A percentile compares a stretch with the other conserved stretches of the same genome.
Conservation (phyloP, 768 basidiomycete species). For the Antrodiella citrinella region DNA sequence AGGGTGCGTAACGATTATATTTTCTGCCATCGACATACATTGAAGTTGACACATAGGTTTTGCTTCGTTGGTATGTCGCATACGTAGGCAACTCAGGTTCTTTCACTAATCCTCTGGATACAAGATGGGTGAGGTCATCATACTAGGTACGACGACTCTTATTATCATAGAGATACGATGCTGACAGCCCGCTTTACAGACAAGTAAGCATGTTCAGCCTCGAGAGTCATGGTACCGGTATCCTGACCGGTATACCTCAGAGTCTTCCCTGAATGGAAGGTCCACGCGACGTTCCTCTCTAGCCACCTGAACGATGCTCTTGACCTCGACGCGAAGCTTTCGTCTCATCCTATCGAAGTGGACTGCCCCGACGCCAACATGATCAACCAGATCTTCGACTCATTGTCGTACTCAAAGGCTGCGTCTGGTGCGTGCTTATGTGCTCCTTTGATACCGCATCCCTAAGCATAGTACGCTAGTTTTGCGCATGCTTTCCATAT, state of each 20-base stretch:
- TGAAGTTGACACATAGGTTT: conserved; percentile 40
- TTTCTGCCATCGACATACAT: neutral
- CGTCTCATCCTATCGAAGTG: conserved; percentile 91
- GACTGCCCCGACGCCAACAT: conserved; percentile 80
- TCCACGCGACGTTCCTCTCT: conserved; percentile 76
- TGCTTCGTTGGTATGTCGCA: conserved; percentile 61
- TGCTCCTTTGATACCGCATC: neutral
- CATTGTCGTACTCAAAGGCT: conserved; percentile 80
- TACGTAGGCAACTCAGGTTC: no score
- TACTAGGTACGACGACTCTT: conserved; percentile 45
- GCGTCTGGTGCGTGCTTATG: conserved; percentile 46
- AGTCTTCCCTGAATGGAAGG: conserved; percentile 81
- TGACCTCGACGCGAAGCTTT: conserved; percentile 72
- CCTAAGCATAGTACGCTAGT: conserved; percentile 32
- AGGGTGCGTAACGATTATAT: conserved; percentile 35
- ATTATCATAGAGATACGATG: neutral
- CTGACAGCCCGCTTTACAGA: conserved; percentile 5
- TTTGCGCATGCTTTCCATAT: conserved; percentile 83
- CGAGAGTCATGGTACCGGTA: no score
- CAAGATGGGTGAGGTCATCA: conserved; percentile 82
- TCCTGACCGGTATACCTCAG: no score
- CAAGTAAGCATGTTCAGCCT: neutral
- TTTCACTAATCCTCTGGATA: no score
- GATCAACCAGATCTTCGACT: conserved; percentile 88
- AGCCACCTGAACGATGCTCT: conserved; percentile 71